Percentiles rank a stretch among this genome's conserved stretches.
Conservation (phyloP, 768 basidiomycete species). For the Phaffia australis region DNA sequence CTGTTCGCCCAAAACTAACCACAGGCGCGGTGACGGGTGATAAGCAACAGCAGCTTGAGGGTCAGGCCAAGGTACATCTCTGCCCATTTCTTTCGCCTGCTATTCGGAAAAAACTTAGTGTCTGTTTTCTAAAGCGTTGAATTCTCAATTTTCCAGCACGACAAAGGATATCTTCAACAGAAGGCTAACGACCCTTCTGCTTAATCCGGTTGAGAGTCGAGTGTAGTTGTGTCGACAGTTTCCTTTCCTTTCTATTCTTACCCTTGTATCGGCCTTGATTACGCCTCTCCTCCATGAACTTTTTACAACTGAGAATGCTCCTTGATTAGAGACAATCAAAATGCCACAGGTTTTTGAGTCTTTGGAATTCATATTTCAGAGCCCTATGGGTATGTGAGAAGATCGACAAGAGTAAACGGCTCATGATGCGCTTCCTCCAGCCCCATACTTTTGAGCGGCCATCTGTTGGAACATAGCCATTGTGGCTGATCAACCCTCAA, state of each 20-base stretch:
- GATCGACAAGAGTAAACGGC: neutral
- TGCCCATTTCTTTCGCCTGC: neutral
- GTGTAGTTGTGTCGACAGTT: no score
- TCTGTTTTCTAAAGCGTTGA: slow-evolving; percentile 1
- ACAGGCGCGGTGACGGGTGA: slow-evolving; percentile 52
- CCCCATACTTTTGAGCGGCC: slow-evolving; percentile 6
- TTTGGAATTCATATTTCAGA: no score
- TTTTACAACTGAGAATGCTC: no score
- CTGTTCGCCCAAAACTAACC: slow-evolving; percentile 49
- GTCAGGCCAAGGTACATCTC: slow-evolving; percentile 38
- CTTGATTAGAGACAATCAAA: no score
- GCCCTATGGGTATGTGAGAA: no score
- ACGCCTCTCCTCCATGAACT: no score
- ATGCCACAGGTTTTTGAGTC: no score
- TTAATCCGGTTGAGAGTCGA: neutral
- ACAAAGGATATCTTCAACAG: slow-evolving; percentile 28
- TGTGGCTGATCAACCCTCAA: neutral
- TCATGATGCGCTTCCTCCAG: neutral
- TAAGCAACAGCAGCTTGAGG: slow-evolving; percentile 42
- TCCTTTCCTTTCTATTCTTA: no score
- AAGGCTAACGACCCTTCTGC: slow-evolving; percentile 25
- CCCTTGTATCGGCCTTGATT: no score
- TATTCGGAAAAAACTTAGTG: neutral
- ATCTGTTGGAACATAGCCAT: slow-evolving; percentile 6
- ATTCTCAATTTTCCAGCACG: slow-evolving; percentile 16